phyloP scores from a whole-genome alignment of 768 basidiomycete species.

The Lentinula lateritia region DNA sequence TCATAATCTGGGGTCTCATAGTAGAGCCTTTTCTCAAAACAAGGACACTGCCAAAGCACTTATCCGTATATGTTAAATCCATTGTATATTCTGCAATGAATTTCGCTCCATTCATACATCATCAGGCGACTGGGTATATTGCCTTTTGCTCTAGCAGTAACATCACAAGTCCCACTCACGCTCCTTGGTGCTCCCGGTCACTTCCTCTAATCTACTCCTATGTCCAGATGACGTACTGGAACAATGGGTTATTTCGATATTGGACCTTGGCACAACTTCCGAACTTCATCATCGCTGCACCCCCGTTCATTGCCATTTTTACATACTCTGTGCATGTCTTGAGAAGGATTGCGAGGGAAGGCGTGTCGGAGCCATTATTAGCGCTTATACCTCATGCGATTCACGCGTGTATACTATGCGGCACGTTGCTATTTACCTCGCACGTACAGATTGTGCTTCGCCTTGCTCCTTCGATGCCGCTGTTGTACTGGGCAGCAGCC shows the following conservation, averaged over 20 bases:
- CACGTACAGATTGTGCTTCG: constrained; percentile 88
- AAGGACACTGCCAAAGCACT: constrained; percentile 23
- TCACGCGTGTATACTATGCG: constrained; percentile 59
- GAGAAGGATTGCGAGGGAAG: not conserved
- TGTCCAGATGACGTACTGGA: constrained; percentile 85
- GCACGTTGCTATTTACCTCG: constrained; percentile 67
- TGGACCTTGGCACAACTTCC: constrained; percentile 83
- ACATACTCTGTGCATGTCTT: constrained; percentile 33
- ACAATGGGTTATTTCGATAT: constrained; percentile 78
- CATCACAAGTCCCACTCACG: not conserved
- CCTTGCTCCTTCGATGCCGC: constrained; percentile 68
- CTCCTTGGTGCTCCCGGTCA: constrained; percentile 56
- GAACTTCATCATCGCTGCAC: constrained; percentile 78
- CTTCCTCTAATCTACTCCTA: constrained; percentile 76
- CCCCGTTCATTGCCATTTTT: constrained; percentile 53
- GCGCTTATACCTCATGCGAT: constrained; percentile 67
- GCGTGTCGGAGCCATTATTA: constrained; percentile 29
- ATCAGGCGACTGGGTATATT: constrained; percentile 64
- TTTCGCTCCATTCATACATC: constrained; percentile 61
- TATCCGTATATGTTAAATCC: constrained; percentile 18
- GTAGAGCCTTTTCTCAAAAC: constrained; percentile 44
- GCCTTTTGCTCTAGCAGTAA: constrained; percentile 49
- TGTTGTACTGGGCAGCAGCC: constrained; percentile 84
- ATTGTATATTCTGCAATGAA: constrained; percentile 39
- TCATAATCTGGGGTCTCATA: constrained; percentile 69